Conservation (phyloP, 257 asterid species). For the Solanum piurae region DNA sequence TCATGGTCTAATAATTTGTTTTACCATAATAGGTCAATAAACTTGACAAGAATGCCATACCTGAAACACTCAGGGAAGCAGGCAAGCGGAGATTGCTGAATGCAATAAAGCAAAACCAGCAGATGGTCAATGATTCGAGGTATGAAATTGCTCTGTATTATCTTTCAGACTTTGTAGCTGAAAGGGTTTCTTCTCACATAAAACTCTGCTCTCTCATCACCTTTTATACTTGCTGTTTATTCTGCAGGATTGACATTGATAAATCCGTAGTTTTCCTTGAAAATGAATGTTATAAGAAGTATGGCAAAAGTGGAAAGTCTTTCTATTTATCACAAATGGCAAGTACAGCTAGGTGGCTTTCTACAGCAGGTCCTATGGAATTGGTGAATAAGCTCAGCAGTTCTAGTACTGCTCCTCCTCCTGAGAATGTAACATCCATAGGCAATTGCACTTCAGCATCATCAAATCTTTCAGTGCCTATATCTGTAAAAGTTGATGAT, state of each 20-base stretch:
- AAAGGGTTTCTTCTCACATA: not conserved
- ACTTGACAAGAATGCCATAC: slow-evolving; percentile 54
- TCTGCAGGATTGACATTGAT: slow-evolving; percentile 42
- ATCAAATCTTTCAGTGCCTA: slow-evolving; percentile 6
- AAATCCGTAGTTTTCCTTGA: slow-evolving; percentile 51
- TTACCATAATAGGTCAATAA: slow-evolving; percentile 31
- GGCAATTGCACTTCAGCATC: slow-evolving; percentile 22
- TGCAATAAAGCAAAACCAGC: slow-evolving; percentile 52
- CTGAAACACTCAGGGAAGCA: slow-evolving; percentile 57
- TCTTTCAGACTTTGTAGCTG: not conserved
- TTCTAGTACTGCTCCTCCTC: not conserved
- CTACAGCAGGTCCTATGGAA: slow-evolving; percentile 48
- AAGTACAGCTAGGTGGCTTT: slow-evolving; percentile 71
- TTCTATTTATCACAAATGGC: slow-evolving; percentile 78
- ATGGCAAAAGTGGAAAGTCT: slow-evolving; percentile 61
- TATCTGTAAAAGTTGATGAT: slow-evolving; percentile 4
- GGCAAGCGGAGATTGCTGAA: slow-evolving; percentile 60
- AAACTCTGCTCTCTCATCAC: not conserved
- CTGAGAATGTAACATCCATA: slow-evolving; percentile 15
- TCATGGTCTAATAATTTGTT: not conserved
- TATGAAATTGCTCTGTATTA: slow-evolving; percentile 12
- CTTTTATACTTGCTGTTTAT: not conserved
- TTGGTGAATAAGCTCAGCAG: slow-evolving; percentile 33
- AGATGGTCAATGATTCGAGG: slow-evolving; percentile 31
- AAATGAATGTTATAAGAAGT: slow-evolving; percentile 60